phyloP scores from a whole-genome alignment of 2,329 filamentous ascomycete genomes.

The Monilinia fructicola region DNA sequence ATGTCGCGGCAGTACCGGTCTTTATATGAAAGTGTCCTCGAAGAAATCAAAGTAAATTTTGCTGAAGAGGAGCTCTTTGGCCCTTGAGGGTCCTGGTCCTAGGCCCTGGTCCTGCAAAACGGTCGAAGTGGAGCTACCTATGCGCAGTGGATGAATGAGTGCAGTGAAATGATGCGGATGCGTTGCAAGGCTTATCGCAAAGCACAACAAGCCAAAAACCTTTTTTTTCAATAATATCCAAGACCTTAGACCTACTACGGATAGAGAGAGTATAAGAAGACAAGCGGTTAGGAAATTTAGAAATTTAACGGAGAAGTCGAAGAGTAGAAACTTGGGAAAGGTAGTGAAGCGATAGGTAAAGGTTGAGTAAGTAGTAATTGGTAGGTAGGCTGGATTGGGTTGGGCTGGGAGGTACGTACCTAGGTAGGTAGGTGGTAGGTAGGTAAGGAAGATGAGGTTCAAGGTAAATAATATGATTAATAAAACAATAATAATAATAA shows the following conservation, averaged over 20 bases:
- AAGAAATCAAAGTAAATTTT: conserved; percentile 15
- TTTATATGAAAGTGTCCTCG: neutral
- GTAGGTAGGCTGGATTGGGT: no score
- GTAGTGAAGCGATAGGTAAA: conserved; percentile 20
- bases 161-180: conserved; percentile 13
- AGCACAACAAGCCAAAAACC: neutral
- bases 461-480: no score
- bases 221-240: neutral
- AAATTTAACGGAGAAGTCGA: neutral
- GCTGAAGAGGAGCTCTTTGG: conserved; percentile 1
- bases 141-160: conserved; percentile 4
- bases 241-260: neutral
- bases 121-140: conserved; percentile 20
- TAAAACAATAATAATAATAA: neutral
- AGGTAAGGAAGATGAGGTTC: neutral
- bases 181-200: conserved; percentile 23
- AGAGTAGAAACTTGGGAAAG: no score
- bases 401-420: no score
- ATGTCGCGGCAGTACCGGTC: conserved; percentile 10
- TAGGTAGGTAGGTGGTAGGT: no score
- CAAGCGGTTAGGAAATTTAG: neutral
- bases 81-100: neutral
- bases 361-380: neutral
- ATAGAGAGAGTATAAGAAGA: neutral
- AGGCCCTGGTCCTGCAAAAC: conserved; percentile 2